Base-by-base conservation (phyloP, 2,329 filamentous ascomycete genomes). In the Penicillium sp. region DNA sequence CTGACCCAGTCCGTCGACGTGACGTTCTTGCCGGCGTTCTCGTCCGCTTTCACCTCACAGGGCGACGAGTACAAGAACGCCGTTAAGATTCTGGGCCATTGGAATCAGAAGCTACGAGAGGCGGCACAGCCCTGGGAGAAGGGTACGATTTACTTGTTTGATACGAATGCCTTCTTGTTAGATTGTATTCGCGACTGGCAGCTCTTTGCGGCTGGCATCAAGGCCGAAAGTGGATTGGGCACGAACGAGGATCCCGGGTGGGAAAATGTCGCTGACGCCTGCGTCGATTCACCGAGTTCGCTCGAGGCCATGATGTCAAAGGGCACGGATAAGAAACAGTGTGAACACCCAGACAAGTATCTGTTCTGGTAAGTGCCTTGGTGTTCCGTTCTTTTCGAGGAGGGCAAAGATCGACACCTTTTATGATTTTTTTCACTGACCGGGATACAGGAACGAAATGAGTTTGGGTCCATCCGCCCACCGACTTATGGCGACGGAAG, bases 171-270 rank as follows among this genome's bases (percentile, higher is more conserved):
- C 8, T 77, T 75, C 54, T 54, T 76, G 48, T 55, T 71, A 31
- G 71, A 77, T 64, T 71, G 75, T 42, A 70, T 77, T 53, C 72
- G 74, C 27, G 72, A 74, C 31, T 68, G 70, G 62, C 73, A 78
- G 54, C 68, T 75, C 37, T 73, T 67, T 58, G 63, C 67, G 23
- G 69, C 65, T 1, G 74, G 73, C 1, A 67, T 77, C 37, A 68
- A 68, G 50, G 69, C 76, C 45, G 63, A 65, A n/a, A 68, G 68
- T 53, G 73, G 72, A 14, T 61, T 74, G 43, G 74, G 70, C 19
- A 68, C 69, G 60, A 72, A 71, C 37, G 58, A 62, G 43, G 62
- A 70, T 46, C 68, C 70, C 10, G 71, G 67, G 3, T 77, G 74
- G 72, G 69, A 69, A 44, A 72, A 75, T 60, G 70, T 77, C 44